These are phyloP conservation scores for Dipteronia sinensis DNA, from an alignment of 345 rosid genomes.

Conservation along the genomic window DNA sequence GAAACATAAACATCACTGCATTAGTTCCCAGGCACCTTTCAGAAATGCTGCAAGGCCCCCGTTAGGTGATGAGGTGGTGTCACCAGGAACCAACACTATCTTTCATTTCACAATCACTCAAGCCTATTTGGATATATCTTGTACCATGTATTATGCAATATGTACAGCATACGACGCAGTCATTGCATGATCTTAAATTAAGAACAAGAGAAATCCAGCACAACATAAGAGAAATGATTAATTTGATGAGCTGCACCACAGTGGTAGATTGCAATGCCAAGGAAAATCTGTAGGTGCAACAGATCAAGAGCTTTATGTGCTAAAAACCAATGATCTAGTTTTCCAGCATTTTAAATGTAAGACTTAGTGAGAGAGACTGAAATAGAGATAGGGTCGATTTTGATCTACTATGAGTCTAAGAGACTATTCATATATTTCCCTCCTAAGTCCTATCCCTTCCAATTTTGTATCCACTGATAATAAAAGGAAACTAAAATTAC, in stretches of 20 bases:
- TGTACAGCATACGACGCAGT: neutral
- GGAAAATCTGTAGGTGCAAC: neutral
- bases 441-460: neutral
- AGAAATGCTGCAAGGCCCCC: neutral
- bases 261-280: neutral
- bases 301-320: conserved; percentile 3
- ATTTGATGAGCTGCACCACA: neutral
- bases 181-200: neutral
- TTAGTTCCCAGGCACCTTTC: neutral
- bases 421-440: neutral
- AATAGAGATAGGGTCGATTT: neutral
- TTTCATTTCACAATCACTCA: neutral
- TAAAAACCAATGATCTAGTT: neutral
- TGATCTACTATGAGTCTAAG: neutral
- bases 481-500: conserved; percentile 18
- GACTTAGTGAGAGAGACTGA: neutral
- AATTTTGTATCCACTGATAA: neutral
- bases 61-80: neutral
- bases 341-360: neutral
- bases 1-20: neutral
- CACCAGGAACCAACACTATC: neutral
- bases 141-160: neutral
- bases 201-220: neutral
- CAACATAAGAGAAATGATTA: neutral
- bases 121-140: neutral